Evolutionary conservation across 805 yeast genomes (phyloP).

Genomic region (Hanseniaspora thailandica): DNA sequence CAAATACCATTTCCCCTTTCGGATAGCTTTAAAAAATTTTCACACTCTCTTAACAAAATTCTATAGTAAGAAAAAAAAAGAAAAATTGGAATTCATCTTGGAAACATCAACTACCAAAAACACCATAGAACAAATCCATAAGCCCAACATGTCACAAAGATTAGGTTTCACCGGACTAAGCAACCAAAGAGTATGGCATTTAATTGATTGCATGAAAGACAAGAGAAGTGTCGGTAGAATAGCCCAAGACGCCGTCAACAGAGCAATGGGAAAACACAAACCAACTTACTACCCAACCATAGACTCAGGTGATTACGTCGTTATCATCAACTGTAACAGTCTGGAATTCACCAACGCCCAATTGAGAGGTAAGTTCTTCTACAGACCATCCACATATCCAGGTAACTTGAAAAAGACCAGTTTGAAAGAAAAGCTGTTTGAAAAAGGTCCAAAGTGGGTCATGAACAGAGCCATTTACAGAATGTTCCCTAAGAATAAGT

Average conservation of each 20-base stretch:
- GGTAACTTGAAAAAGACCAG: slow-evolving; percentile 77
- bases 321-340: slow-evolving; percentile 81
- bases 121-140: neutral
- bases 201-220: slow-evolving; percentile 79
- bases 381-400: slow-evolving; percentile 82
- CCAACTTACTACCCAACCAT: slow-evolving; percentile 67
- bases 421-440: slow-evolving; percentile 61
- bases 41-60: too few species aligned
- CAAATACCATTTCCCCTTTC: too few species aligned
- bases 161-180: slow-evolving; percentile 51
- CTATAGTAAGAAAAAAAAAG: too few species aligned
- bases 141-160: slow-evolving; percentile 27
- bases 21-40: too few species aligned
- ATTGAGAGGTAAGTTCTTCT: slow-evolving; percentile 65
- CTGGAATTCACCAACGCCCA: slow-evolving; percentile 79
- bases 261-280: slow-evolving; percentile 93
- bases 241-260: slow-evolving; percentile 77
- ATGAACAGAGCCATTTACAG: slow-evolving; percentile 81
- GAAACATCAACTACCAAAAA: neutral
- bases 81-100: too few species aligned
- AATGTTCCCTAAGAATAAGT: slow-evolving; percentile 88
- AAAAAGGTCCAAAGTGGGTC: slow-evolving; percentile 82
- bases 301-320: slow-evolving; percentile 95
- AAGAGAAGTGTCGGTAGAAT: slow-evolving; percentile 80
- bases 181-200: slow-evolving; percentile 87